These are phyloP conservation scores for Vitis rotundifolia DNA, from an alignment of 164 flowering plant species.

Conservation along the genomic window DNA sequence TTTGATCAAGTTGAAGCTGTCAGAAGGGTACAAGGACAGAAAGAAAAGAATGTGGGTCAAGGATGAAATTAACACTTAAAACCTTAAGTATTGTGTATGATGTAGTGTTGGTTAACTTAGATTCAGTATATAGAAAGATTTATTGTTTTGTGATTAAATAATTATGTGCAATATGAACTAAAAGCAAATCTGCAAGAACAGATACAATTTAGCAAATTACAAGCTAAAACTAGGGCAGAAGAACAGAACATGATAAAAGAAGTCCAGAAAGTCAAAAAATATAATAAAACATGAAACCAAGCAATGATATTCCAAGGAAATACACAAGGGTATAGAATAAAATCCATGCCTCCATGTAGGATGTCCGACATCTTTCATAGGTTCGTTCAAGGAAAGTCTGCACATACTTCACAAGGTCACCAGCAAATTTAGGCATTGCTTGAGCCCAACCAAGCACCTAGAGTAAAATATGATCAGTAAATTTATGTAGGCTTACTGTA, in stretches of 20 bases:
- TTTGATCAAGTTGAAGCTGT: too few species aligned
- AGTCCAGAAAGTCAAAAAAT: neutral
- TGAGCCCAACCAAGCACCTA: conserved; percentile 99
- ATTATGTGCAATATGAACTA: too few species aligned
- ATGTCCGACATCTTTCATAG: conserved; percentile 96
- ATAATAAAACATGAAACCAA: neutral
- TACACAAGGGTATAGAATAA: conserved; percentile 14
- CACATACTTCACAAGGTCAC: conserved; percentile 88
- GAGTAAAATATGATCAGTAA: neutral
- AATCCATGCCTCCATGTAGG: conserved; percentile 88
- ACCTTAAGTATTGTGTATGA: too few species aligned
- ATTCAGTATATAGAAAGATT: too few species aligned
- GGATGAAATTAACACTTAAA: too few species aligned
- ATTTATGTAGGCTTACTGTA: neutral
- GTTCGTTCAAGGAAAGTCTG: conserved; percentile 94
- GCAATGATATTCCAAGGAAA: conserved; percentile 3
- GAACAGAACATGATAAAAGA: neutral
- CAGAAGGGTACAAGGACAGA: too few species aligned
- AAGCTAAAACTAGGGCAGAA: neutral
- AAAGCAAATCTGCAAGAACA: neutral
- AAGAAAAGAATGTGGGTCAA: too few species aligned
- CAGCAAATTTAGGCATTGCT: conserved; percentile 97
- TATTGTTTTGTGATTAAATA: too few species aligned
- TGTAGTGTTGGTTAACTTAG: too few species aligned
- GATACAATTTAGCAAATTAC: neutral